Evolutionary conservation across 2,329 filamentous ascomycete genomes (phyloP).

Genomic region (Apiospora aurea): DNA sequence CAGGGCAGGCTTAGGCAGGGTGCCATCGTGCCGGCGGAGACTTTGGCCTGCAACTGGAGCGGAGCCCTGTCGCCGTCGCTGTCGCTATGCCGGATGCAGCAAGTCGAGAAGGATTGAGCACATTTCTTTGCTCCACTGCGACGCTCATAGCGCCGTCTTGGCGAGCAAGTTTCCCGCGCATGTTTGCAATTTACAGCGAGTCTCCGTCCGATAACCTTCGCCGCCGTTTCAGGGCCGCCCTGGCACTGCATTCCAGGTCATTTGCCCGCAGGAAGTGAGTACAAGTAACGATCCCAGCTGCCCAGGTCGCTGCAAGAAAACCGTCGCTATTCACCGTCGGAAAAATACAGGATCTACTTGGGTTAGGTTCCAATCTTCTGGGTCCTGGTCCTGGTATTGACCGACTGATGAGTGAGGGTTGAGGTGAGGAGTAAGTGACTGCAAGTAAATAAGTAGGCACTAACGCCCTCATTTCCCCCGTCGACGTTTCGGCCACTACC

Average conservation of each 20-base stretch:
- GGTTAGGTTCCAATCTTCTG: background rate
- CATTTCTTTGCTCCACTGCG: constrained; percentile 34
- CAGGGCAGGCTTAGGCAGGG: too few relatives aligned
- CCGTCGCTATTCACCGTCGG: background rate
- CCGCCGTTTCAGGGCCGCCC: constrained; percentile 16
- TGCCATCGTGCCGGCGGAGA: constrained; percentile 23
- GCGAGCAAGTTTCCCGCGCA: constrained; percentile 26
- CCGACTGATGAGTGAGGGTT: background rate
- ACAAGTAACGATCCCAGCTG: too few relatives aligned
- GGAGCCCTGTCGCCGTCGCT: background rate
- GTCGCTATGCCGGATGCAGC: constrained; percentile 21
- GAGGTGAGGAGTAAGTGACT: background rate
- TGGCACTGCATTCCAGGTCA: too few relatives aligned
- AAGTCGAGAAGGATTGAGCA: constrained; percentile 43
- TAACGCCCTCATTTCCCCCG: background rate
- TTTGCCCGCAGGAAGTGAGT: too few relatives aligned
- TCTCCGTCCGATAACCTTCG: background rate
- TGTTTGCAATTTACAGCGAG: constrained; percentile 1
- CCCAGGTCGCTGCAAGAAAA: background rate
- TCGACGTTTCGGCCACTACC: background rate
- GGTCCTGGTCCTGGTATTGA: background rate
- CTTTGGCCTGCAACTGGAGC: background rate
- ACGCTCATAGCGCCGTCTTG: background rate
- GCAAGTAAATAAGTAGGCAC: background rate
- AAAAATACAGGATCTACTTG: background rate